Base-by-base conservation (phyloP, 2,329 filamentous ascomycete genomes). In the Rutstroemia sydowiana region DNA sequence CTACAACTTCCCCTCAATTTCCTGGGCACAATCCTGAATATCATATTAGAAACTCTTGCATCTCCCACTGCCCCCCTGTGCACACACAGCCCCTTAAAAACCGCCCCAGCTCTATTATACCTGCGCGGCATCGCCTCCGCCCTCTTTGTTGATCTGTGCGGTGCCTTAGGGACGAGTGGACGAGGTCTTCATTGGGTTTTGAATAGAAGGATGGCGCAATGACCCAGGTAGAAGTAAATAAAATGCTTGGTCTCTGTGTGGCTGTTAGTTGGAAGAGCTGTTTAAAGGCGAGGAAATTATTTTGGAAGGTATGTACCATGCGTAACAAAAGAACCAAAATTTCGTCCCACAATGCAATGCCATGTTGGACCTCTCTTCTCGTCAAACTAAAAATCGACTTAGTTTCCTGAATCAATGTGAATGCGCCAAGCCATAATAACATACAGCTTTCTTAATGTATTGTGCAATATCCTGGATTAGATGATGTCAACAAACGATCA, bases 201-300 rank as follows among this genome's bases (percentile, higher is more conserved):
- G 83, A 97, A 98, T 48, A 98, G 84, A 52, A 98, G 80, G 68
- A 98, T 97, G 55, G 93, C 93, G 71, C 90, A 96, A 77, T 97
- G 93, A 50, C 93, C 93, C 55, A 98, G 86, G 75, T 98, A 98
- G 76, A 98, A 98, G 76, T 98, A 98, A 70, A 98, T 96, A 76
- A 98, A 98, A 73, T 98, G 93, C 75, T 97, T 97, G 26, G 93
- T 97, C 72, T 97, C 93, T 53, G 26, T 26, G 3, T 13, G 13
- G 34, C 28, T 5, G 18, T 39, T 37, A 37, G 39, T 21, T 21
- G 31, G 26, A 32, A 37, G 45, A n/a, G 7, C 23, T 37, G 21
- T 28, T 23, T 37, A 14, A 14, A 5, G 14, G n/a, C 18, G 20
- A 51, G 26, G 11, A 41, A 26, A 20, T 21, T 18, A 23, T 30